Evolutionary conservation across 1,139 yeast species (phyloP).

Genomic region (Hemisphaericaspora subhashii): DNA sequence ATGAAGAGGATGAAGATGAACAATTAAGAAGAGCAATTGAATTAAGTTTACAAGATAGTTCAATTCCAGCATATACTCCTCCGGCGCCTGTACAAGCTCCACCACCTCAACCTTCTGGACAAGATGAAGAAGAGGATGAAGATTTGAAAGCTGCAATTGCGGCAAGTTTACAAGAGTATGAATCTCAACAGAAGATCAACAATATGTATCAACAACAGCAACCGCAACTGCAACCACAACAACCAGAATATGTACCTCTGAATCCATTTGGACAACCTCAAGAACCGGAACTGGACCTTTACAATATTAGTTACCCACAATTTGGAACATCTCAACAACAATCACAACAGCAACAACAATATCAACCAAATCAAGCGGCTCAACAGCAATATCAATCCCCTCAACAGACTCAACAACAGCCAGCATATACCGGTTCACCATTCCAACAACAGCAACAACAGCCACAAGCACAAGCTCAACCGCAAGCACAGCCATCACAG

Average conservation of each 20-base stretch:
- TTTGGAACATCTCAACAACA: conserved; percentile 11
- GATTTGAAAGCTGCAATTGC: conserved; percentile 94
- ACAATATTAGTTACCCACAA: conserved; percentile 19
- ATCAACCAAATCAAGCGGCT: conserved; percentile 5
- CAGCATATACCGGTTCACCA: not conserved
- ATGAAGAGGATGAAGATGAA: conserved; percentile 63
- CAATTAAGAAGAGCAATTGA: conserved; percentile 78
- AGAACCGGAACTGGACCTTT: conserved; percentile 31
- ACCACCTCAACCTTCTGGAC: conserved; percentile 10
- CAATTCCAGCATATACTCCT: conserved; percentile 20
- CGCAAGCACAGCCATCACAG: conserved; percentile 15
- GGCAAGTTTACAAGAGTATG: conserved; percentile 81
- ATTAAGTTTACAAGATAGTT: conserved; percentile 65
- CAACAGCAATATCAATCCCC: conserved; percentile 8
- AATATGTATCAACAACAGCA: conserved; percentile 11
- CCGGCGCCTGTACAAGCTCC: conserved; percentile 14
- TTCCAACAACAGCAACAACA: conserved; percentile 11
- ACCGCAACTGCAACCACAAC: conserved; percentile 14
- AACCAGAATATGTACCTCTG: conserved; percentile 6
- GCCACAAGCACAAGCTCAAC: conserved; percentile 13
- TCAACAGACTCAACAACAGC: conserved; percentile 11
- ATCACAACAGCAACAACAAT: conserved; percentile 9
- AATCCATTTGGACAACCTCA: conserved; percentile 1
- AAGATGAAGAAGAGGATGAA: conserved; percentile 57
- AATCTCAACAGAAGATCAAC: conserved; percentile 35